Evolutionary conservation across 169 alveolate genomes (phyloP).

Genomic region (Eimeria maxima): DNA sequence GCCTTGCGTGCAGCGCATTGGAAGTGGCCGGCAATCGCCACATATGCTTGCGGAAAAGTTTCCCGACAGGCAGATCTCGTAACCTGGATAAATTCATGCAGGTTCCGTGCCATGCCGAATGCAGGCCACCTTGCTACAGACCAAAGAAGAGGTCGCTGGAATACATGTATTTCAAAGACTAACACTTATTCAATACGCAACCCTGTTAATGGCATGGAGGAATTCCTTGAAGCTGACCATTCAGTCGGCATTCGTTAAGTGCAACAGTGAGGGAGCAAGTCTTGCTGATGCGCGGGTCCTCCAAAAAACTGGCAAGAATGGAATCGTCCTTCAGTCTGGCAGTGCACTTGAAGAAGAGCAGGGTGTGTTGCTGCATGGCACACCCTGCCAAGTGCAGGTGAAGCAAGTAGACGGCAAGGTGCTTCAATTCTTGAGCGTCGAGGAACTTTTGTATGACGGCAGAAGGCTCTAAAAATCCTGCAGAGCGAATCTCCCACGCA

Average conservation of each 20-base stretch:
- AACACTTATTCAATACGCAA: neutral
- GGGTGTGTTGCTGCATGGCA: conserved; percentile 78
- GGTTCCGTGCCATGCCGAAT: neutral
- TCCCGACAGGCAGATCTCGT: neutral
- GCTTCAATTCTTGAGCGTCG: conserved; percentile 79
- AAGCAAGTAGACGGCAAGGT: conserved; percentile 77
- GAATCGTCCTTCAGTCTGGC: conserved; percentile 78
- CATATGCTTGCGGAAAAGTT: neutral
- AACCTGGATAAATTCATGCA: neutral
- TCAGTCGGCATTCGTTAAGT: conserved; percentile 78
- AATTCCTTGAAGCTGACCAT: conserved; percentile 11
- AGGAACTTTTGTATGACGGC: conserved; percentile 82
- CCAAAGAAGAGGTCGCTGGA: neutral
- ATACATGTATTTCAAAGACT: neutral
- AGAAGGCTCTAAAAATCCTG: conserved; percentile 83
- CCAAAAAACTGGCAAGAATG: conserved; percentile 74
- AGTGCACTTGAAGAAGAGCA: conserved; percentile 79
- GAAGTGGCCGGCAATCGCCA: too few species aligned
- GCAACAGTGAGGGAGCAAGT: conserved; percentile 71
- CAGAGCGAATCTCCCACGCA: neutral
- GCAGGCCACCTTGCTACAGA: neutral
- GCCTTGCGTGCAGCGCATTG: neutral
- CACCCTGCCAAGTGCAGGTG: conserved; percentile 74
- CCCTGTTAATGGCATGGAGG: neutral
- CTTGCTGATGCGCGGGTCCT: conserved; percentile 79